Percentiles rank a stretch among this genome's conserved stretches.
phyloP scores from a whole-genome alignment of 179 eudicot genomes.

The Beta macrorhiza region DNA sequence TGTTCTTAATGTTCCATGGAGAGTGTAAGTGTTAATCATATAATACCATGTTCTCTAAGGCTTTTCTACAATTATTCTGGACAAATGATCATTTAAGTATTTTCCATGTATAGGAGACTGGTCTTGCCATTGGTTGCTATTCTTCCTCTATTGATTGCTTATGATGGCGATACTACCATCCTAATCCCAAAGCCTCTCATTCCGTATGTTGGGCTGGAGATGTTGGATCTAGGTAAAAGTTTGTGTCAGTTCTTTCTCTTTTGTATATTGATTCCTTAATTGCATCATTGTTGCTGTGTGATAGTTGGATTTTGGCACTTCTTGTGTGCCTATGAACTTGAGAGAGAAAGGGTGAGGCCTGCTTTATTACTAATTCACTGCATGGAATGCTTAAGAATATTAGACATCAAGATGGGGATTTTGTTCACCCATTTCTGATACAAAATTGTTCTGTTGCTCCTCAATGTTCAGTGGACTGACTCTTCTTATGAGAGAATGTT shows the following conservation, averaged over 20 bases:
- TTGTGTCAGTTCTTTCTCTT: background rate
- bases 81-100: background rate
- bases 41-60: constrained; percentile 12
- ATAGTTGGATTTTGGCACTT: background rate
- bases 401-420: background rate
- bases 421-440: too few species aligned
- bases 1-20: constrained; percentile 95
- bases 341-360: background rate
- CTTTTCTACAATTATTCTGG: background rate
- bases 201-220: constrained; percentile 64
- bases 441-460: too few species aligned
- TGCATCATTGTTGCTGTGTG: background rate
- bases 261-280: background rate
- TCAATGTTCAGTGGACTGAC: too few species aligned
- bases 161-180: constrained; percentile 94
- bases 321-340: background rate
- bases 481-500: too few species aligned
- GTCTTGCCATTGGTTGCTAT: constrained; percentile 88
- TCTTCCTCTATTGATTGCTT: constrained; percentile 94
- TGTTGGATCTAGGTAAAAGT: constrained; percentile 78
- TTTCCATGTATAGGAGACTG: constrained; percentile 62
- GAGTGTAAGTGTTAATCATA: constrained; percentile 63
- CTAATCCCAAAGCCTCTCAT: constrained; percentile 86
- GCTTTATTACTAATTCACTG: background rate
- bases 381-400: too few species aligned